Evolutionary conservation across 2,329 filamentous ascomycete genomes (phyloP), one percentile per base, ranked within the genome.

Genomic region (Ascochyta lentis): DNA sequence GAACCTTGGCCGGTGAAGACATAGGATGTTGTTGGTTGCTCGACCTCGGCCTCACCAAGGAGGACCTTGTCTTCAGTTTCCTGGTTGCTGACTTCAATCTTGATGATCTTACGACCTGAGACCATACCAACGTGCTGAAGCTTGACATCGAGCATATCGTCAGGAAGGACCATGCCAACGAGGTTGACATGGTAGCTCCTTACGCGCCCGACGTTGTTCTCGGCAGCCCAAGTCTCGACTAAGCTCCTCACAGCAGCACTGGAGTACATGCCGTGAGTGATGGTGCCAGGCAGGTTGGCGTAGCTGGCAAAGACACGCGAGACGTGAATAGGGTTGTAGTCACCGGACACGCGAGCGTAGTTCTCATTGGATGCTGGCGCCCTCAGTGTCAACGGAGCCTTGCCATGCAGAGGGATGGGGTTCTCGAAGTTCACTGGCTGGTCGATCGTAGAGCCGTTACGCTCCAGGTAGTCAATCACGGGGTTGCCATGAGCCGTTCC

Each of bases 221-320:
- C 96, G 0, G 94, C 95, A 48, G 96, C 95, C 95, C 95, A 99
- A 0, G 92, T 99, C 83, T 99, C 95, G 6, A 99, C 93, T 49
- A 99, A 82, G 74, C 92, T 96, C 70, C 96, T 89, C 26, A 99
- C 95, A 34, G 95, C 91, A 64, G 95, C 95, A 77, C 94, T 98
- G 1, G 94, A 96, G 83, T 98, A 99, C 95, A 99, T 99, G 74
- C 95, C 95, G 75, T 99, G 95, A 1, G 95, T 99, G 72, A 99
- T 99, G 40, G 95, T 99, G 45, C 95, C 96, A 1, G 93, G 93
- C 15, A 99, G 84, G 76, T 93, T 95, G 74, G 95, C 96, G 70
- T 98, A 99, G 79, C 87, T 92, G 29, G 95, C 91, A 80, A 99
- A 99, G 51, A 97, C 92, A 53, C 95, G 90, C 12, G 95, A 97